Percentiles rank a stretch among this genome's conserved stretches.
Evolutionary conservation across 176 grass and related monocot genomes (phyloP).

Genomic region (Oropetium thomaeum): DNA sequence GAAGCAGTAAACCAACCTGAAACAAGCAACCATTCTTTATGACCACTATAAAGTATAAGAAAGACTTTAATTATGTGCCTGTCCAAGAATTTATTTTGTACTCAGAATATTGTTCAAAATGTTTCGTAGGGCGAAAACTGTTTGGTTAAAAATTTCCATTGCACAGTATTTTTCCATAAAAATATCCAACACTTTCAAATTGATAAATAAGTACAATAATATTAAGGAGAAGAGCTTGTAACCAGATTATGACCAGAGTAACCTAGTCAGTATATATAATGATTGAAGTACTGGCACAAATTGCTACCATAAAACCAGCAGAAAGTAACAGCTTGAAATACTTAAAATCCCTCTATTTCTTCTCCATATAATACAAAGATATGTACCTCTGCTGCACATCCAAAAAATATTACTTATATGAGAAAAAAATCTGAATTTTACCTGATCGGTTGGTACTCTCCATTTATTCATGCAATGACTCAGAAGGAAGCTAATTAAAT

Average conservation of each 20-base stretch:
- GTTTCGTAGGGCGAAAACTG: neutral
- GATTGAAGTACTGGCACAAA: slow-evolving; percentile 4
- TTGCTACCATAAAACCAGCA: slow-evolving; percentile 8
- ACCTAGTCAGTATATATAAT: slow-evolving; percentile 8
- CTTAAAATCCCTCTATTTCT: slow-evolving; percentile 7
- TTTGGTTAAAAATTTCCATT: neutral
- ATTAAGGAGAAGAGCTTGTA: neutral
- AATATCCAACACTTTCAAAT: neutral
- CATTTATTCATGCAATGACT: slow-evolving; percentile 96
- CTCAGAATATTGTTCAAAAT: slow-evolving; percentile 21
- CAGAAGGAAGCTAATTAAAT: slow-evolving; percentile 98
- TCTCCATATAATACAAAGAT: too few species aligned
- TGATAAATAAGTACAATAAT: neutral
- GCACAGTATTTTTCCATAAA: neutral
- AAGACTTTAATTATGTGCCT: neutral
- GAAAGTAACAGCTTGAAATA: slow-evolving; percentile 15
- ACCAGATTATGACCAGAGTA: neutral
- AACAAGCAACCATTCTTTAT: neutral
- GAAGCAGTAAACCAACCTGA: slow-evolving; percentile 85
- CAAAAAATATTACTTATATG: too few species aligned
- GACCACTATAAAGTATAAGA: neutral
- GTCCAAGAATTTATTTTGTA: neutral
- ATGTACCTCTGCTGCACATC: too few species aligned
- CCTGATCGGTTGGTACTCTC: slow-evolving; percentile 83
- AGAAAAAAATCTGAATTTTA: slow-evolving; percentile 26